Conservation (phyloP, 1,284 basidiomycete species). For the Fomitiporia mediterranea region DNA sequence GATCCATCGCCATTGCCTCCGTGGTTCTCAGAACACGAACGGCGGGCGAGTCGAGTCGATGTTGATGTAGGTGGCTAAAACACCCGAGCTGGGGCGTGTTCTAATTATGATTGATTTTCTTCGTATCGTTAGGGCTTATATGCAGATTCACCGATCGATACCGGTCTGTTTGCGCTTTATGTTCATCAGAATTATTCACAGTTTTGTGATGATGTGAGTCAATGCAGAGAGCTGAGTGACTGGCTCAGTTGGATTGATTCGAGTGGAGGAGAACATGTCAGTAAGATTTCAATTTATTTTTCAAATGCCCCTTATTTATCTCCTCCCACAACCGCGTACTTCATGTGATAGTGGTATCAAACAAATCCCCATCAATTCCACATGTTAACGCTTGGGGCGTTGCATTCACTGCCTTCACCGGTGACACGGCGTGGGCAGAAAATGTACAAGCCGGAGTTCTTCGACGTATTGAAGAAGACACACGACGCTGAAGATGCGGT, state of each 20-base stretch:
- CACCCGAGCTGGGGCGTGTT: background rate
- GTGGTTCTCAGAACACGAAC: conserved; percentile 50
- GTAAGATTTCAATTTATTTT: conserved; percentile 29
- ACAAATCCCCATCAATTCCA: conserved; percentile 85
- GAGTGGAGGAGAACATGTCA: conserved; percentile 68
- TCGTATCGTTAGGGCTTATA: conserved; percentile 56
- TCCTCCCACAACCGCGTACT: conserved; percentile 6
- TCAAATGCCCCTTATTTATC: conserved; percentile 10
- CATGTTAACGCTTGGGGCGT: conserved; percentile 67
- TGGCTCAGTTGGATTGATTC: conserved; percentile 80
- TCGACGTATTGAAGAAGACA: conserved; percentile 50
- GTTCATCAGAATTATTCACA: conserved; percentile 90
- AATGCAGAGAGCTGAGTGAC: conserved; percentile 70
- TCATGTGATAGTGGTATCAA: conserved; percentile 81
- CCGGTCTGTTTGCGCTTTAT: conserved; percentile 84
- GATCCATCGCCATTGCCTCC: conserved; percentile 51
- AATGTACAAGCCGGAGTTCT: conserved; percentile 72
- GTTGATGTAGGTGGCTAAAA: conserved; percentile 58
- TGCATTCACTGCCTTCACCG: conserved; percentile 84
- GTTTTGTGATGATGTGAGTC: conserved; percentile 76
- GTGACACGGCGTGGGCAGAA: conserved; percentile 77
- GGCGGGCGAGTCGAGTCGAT: conserved; percentile 75
- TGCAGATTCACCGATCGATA: conserved; percentile 86
- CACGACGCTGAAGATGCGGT: conserved; percentile 56
- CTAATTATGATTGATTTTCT: background rate